phyloP scores from a whole-genome alignment of 306 rosid species.

The Trichosanthes cucumerina region DNA sequence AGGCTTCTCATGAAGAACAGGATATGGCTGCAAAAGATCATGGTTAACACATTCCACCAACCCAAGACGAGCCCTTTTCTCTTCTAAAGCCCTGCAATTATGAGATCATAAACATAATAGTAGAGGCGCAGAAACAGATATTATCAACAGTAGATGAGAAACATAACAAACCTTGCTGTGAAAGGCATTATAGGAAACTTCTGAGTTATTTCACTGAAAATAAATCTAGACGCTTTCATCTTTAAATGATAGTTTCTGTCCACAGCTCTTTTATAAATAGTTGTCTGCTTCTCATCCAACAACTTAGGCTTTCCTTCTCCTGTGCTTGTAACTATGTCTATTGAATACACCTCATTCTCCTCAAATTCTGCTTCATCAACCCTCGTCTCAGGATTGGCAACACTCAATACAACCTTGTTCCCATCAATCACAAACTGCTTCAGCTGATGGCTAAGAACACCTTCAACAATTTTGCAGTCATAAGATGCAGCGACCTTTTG shows the following conservation, averaged over 20 bases:
- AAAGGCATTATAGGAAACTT: constrained; percentile 97
- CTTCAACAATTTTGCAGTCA: constrained; percentile 94
- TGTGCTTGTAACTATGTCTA: constrained; percentile 83
- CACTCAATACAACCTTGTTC: constrained; percentile 82
- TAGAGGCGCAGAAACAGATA: neutral
- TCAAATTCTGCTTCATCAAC: constrained; percentile 94
- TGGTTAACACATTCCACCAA: constrained; percentile 85
- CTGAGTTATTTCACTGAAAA: constrained; percentile 91
- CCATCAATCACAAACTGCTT: constrained; percentile 99
- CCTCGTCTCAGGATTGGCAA: constrained; percentile 67
- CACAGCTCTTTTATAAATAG: constrained; percentile 93
- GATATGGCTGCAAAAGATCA: constrained; percentile 94
- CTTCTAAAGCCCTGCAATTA: constrained; percentile 67
- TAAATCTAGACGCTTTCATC: constrained; percentile 96
- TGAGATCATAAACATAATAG: neutral
- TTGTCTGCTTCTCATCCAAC: constrained; percentile 98
- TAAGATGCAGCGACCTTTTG: constrained; percentile 94
- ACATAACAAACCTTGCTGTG: constrained; percentile 59
- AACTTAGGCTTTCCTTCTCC: constrained; percentile 98
- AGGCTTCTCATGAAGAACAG: constrained; percentile 96
- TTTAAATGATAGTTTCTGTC: constrained; percentile 87
- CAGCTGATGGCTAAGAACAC: constrained; percentile 98
- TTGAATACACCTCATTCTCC: constrained; percentile 90
- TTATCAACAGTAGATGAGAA: neutral
- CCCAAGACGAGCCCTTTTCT: constrained; percentile 87